Evolutionary conservation across 1,284 basidiomycete genomes (phyloP).

Genomic region (Boletellus deceptivus): DNA sequence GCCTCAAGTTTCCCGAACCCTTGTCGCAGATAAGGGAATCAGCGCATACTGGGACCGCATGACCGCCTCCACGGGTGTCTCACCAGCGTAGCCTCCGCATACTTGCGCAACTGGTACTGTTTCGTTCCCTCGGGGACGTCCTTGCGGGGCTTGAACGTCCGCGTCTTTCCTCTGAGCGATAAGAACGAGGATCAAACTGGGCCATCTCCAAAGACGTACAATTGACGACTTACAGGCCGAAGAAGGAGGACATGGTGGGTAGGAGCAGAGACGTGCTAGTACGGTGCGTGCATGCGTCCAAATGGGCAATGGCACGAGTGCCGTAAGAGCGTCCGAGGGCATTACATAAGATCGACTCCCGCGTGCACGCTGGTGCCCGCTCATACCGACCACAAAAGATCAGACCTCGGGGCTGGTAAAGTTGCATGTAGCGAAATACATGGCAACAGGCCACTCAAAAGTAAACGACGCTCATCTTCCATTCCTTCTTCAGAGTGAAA

Average conservation of each 20-base stretch:
- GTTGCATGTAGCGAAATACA: neutral
- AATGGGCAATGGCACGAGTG: slow-evolving; percentile 16
- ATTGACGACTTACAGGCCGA: slow-evolving; percentile 64
- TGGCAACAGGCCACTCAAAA: slow-evolving; percentile 43
- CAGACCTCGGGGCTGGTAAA: too few relatives aligned
- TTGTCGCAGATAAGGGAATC: slow-evolving; percentile 32
- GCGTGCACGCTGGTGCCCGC: neutral
- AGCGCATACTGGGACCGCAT: neutral
- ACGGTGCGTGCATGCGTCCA: neutral
- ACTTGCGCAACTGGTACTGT: slow-evolving; percentile 95
- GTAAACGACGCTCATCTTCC: slow-evolving; percentile 76
- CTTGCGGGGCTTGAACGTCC: slow-evolving; percentile 95
- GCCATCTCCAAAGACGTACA: neutral
- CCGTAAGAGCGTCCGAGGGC: neutral
- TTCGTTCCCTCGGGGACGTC: slow-evolving; percentile 96
- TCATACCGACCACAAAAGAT: neutral
- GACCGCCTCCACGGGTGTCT: slow-evolving; percentile 19
- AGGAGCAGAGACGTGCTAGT: slow-evolving; percentile 9
- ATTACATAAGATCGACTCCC: slow-evolving; percentile 3
- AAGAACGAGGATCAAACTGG: slow-evolving; percentile 1
- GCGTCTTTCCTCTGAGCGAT: slow-evolving; percentile 71
- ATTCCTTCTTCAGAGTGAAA: slow-evolving; percentile 78
- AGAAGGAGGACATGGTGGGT: slow-evolving; percentile 74
- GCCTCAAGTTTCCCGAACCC: slow-evolving; percentile 91
- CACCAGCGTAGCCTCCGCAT: slow-evolving; percentile 95